Evolutionary conservation across 192 early-diverging fungal species (phyloP).

Genomic region (Linnemannia zychae): DNA sequence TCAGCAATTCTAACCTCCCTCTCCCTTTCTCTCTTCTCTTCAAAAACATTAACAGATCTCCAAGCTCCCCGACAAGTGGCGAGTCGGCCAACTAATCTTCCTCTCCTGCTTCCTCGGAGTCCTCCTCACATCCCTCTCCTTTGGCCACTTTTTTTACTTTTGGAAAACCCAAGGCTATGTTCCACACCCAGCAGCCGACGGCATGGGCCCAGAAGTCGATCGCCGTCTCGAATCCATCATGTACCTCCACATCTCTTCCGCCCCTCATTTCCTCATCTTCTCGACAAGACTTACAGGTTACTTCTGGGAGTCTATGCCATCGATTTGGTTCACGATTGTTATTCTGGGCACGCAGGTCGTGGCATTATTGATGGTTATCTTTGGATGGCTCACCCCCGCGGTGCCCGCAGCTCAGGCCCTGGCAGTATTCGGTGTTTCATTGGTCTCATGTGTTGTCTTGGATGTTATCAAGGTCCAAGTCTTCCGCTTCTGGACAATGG

Average conservation of each 20-base stretch:
- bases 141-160: constrained; percentile 77
- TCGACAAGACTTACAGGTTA: constrained; percentile 74
- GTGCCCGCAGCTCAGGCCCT: constrained; percentile 66
- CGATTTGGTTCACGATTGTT: constrained; percentile 67
- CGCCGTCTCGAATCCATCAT: constrained; percentile 73
- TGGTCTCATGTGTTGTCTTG: constrained; percentile 69
- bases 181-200: constrained; percentile 36
- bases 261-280: constrained; percentile 85
- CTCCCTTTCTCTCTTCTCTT: neutral
- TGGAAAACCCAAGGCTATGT: constrained; percentile 38
- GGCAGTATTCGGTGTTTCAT: constrained; percentile 66
- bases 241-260: constrained; percentile 81
- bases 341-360: constrained; percentile 79
- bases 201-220: constrained; percentile 18
- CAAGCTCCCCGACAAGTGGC: constrained; percentile 78
- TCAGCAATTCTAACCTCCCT: neutral
- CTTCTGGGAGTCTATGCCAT: constrained; percentile 74
- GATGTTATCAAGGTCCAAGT: constrained; percentile 76
- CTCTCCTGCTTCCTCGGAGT: constrained; percentile 74
- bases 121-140: constrained; percentile 70
- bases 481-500: constrained; percentile 37
- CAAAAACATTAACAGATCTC: constrained; percentile 53
- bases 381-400: constrained; percentile 56
- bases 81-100: constrained; percentile 75
- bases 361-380: constrained; percentile 69